A percentile compares a stretch with the other conserved stretches of the same genome.
phyloP scores from a whole-genome alignment of 2,329 filamentous ascomycete genomes.

The Phaeoacremonium minimum region DNA sequence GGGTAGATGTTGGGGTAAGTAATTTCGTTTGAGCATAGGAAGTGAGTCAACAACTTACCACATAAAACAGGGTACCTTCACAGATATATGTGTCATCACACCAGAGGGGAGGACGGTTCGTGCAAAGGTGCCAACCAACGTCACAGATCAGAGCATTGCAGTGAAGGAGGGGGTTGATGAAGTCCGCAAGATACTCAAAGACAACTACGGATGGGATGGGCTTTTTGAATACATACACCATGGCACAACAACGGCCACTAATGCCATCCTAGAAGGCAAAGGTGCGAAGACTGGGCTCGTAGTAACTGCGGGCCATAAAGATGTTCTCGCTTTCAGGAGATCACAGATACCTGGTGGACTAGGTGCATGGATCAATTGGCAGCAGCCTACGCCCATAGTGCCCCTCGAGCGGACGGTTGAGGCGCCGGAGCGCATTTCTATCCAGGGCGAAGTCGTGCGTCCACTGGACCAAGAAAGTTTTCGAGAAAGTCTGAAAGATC shows the following conservation, averaged over 20 bases:
- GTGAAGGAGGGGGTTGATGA: slow-evolving; percentile 40
- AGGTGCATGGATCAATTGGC: slow-evolving; percentile 45
- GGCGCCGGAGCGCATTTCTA: slow-evolving; percentile 36
- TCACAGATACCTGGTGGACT: slow-evolving; percentile 47
- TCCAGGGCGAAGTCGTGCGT: slow-evolving; percentile 32
- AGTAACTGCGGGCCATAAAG: slow-evolving; percentile 43
- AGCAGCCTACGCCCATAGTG: too few species aligned
- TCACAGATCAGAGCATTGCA: slow-evolving; percentile 39
- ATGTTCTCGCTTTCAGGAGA: slow-evolving; percentile 38
- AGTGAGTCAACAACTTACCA: too few species aligned
- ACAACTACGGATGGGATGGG: slow-evolving; percentile 33
- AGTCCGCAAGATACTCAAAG: slow-evolving; percentile 29
- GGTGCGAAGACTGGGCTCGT: slow-evolving; percentile 40
- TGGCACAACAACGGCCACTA: slow-evolving; percentile 42
- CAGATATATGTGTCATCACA: slow-evolving; percentile 41
- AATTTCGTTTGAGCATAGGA: too few species aligned
- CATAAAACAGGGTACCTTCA: slow-evolving; percentile 42
- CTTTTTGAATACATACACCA: slow-evolving; percentile 43
- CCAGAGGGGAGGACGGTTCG: slow-evolving; percentile 35
- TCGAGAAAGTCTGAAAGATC: slow-evolving; percentile 26
- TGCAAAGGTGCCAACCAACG: slow-evolving; percentile 39
- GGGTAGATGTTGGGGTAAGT: too few species aligned
- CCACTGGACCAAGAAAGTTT: slow-evolving; percentile 32
- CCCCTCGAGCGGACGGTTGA: slow-evolving; percentile 42
- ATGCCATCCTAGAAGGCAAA: slow-evolving; percentile 44